These are phyloP conservation scores for Mycogone perniciosa DNA, from an alignment of 2,329 filamentous ascomycete genomes.

Conservation along the genomic window DNA sequence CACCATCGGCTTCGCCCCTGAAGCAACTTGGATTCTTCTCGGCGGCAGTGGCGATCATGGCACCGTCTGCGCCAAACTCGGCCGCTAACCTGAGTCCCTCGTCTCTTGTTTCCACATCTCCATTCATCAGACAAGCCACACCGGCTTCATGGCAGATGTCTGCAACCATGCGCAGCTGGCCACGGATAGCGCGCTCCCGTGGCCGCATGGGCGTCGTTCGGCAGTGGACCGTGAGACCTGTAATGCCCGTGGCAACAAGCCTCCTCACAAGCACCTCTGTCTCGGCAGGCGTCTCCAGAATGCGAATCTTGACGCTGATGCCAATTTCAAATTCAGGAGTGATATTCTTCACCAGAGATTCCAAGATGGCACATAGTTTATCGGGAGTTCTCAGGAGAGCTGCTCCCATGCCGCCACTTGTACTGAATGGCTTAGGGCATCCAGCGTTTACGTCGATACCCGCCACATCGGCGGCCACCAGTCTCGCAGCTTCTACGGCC, in stretches of 20 bases:
- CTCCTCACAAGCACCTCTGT: slow-evolving; percentile 72
- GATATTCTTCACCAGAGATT: slow-evolving; percentile 73
- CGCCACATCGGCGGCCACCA: slow-evolving; percentile 80
- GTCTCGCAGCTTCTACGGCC: slow-evolving; percentile 75
- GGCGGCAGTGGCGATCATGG: slow-evolving; percentile 93
- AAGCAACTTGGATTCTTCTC: slow-evolving; percentile 92
- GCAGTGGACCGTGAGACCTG: slow-evolving; percentile 87
- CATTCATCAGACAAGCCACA: slow-evolving; percentile 93
- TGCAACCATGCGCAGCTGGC: slow-evolving; percentile 78
- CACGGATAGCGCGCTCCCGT: slow-evolving; percentile 77
- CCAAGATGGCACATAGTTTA: slow-evolving; percentile 73
- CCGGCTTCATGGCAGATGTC: slow-evolving; percentile 74
- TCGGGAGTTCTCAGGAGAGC: slow-evolving; percentile 83
- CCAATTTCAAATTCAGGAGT: slow-evolving; percentile 75
- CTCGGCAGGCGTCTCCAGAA: slow-evolving; percentile 68
- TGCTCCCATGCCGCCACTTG: slow-evolving; percentile 89
- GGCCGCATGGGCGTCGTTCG: slow-evolving; percentile 95
- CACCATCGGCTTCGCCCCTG: slow-evolving; percentile 60
- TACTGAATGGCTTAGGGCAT: slow-evolving; percentile 97
- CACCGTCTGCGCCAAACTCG: slow-evolving; percentile 83
- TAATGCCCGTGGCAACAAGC: slow-evolving; percentile 83
- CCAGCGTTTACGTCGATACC: slow-evolving; percentile 97
- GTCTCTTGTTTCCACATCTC: slow-evolving; percentile 73
- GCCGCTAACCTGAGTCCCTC: slow-evolving; percentile 64
- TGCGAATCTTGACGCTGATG: slow-evolving; percentile 93